Evolutionary conservation across 2,329 filamentous ascomycete species (phyloP).

Genomic region (Albifimbria verrucaria): DNA sequence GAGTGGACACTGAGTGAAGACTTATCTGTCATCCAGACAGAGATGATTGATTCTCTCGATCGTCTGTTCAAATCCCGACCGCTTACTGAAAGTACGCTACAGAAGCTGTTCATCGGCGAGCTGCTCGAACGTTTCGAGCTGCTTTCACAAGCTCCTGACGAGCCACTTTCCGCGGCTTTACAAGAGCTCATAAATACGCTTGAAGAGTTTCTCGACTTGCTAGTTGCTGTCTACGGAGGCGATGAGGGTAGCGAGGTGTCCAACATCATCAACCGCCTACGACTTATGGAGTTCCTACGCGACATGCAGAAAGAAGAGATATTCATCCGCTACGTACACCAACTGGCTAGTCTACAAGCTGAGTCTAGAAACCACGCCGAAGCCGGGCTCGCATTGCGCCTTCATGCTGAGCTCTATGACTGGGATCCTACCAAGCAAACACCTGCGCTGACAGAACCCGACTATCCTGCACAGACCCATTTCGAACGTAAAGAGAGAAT

Average conservation of each 20-base stretch:
- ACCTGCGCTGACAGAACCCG: slow-evolving; percentile 65
- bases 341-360: slow-evolving; percentile 75
- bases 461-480: slow-evolving; percentile 77
- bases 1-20: slow-evolving; percentile 97
- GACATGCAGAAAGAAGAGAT: slow-evolving; percentile 98
- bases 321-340: slow-evolving; percentile 93
- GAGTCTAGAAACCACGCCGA: slow-evolving; percentile 77
- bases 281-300: slow-evolving; percentile 92
- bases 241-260: slow-evolving; percentile 71
- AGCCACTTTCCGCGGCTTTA: slow-evolving; percentile 72
- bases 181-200: slow-evolving; percentile 78
- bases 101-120: slow-evolving; percentile 89
- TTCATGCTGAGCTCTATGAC: slow-evolving; percentile 89
- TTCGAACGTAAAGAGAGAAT: slow-evolving; percentile 92
- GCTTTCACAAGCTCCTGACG: slow-evolving; percentile 62
- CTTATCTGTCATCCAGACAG: slow-evolving; percentile 84
- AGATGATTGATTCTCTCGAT: slow-evolving; percentile 94
- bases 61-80: slow-evolving; percentile 84
- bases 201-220: slow-evolving; percentile 84
- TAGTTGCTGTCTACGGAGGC: slow-evolving; percentile 83
- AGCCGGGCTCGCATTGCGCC: slow-evolving; percentile 80
- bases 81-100: slow-evolving; percentile 81
- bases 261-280: slow-evolving; percentile 81
- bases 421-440: slow-evolving; percentile 76
- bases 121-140: slow-evolving; percentile 76